Conservation (phyloP, 805 yeast species). For the Wickerhamiella sorbophila region DNA sequence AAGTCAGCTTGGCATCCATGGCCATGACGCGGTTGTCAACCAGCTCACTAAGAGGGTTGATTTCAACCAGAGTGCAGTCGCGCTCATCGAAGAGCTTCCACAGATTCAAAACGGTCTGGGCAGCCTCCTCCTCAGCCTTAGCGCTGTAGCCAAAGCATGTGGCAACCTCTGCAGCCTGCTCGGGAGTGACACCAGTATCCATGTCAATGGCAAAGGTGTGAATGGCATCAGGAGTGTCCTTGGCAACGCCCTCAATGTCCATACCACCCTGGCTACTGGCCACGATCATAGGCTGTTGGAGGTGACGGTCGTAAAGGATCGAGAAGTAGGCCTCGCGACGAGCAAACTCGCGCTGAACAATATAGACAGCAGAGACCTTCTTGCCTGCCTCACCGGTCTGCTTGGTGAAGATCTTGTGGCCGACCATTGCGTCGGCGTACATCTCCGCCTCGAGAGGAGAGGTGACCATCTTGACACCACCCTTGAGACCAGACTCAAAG, state of each 20-base stretch:
- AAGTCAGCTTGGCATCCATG: conserved; percentile 98
- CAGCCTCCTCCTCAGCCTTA: conserved; percentile 72
- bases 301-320: conserved; percentile 84
- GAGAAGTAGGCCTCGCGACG: conserved; percentile 92
- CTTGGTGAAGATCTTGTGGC: conserved; percentile 89
- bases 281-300: conserved; percentile 82
- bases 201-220: conserved; percentile 72
- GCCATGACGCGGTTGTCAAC: conserved; percentile 80
- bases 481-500: conserved; percentile 87
- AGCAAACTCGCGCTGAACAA: conserved; percentile 89
- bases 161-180: conserved; percentile 64
- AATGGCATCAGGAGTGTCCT: conserved; percentile 78
- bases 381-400: conserved; percentile 97
- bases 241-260: conserved; percentile 99
- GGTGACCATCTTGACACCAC: conserved; percentile 86
- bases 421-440: conserved; percentile 77
- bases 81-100: conserved; percentile 80
- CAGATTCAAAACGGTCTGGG: conserved; percentile 69
- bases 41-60: conserved; percentile 94
- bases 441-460: conserved; percentile 77
- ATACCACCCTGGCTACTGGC: conserved; percentile 98
- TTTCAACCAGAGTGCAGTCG: conserved; percentile 97
- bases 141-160: conserved; percentile 65
- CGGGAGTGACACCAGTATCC: conserved; percentile 65
- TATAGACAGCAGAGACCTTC: conserved; percentile 89